Evolutionary conservation across 1,284 basidiomycete genomes (phyloP).

Genomic region (Meripilus lineatus): DNA sequence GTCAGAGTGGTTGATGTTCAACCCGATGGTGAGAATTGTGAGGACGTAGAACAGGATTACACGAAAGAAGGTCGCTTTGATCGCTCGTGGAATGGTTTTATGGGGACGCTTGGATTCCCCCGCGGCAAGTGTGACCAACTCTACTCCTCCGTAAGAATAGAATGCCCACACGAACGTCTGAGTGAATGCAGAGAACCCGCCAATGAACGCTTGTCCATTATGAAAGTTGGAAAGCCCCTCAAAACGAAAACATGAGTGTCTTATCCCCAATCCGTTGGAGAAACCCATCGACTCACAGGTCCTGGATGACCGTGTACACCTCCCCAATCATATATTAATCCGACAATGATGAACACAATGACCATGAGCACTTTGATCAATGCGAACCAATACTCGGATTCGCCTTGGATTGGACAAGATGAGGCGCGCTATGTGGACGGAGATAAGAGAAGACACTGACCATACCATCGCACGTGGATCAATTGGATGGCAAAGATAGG

Average conservation of each 20-base stretch:
- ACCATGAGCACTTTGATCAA: conserved; percentile 29
- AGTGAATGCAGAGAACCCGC: conserved; percentile 47
- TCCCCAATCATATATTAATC: conserved; percentile 47
- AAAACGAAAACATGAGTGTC: not conserved
- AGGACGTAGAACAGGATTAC: conserved; percentile 61
- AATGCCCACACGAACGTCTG: conserved; percentile 54
- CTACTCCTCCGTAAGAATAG: conserved; percentile 74
- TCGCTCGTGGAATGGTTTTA: conserved; percentile 60
- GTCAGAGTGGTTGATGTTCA: conserved; percentile 51
- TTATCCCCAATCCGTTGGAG: not conserved
- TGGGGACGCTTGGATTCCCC: conserved; percentile 56
- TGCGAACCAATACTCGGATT: conserved; percentile 30
- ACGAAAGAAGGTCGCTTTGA: conserved; percentile 66
- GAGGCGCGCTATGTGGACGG: not conserved
- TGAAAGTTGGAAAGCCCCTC: conserved; percentile 52
- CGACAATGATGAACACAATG: conserved; percentile 28
- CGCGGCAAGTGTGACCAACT: conserved; percentile 64
- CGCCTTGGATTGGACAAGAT: conserved; percentile 17
- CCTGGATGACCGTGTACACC: conserved; percentile 49
- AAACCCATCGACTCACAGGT: conserved; percentile 37
- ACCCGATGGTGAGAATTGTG: conserved; percentile 50
- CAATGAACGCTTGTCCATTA: conserved; percentile 45
- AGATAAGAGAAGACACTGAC: conserved; percentile 22
- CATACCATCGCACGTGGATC: conserved; percentile 44
- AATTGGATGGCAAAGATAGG: conserved; percentile 42